Percentiles rank a stretch among this genome's conserved stretches.
phyloP scores from a whole-genome alignment of 495 filamentous ascomycete species.

The Astrothelium macrocarpum region DNA sequence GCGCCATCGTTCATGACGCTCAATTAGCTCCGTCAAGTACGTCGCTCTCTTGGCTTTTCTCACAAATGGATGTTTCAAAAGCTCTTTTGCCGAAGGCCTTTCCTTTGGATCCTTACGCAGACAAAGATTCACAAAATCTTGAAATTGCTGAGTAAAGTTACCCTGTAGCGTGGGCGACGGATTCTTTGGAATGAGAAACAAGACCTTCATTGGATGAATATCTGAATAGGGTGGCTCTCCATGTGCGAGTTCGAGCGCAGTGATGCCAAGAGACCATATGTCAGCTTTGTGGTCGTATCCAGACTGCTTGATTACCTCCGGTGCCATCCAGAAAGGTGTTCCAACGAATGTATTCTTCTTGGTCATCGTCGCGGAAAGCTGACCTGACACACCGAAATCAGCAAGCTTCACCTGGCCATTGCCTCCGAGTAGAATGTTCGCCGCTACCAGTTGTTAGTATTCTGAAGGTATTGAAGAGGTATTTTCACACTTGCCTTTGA shows the following conservation, averaged over 20 bases:
- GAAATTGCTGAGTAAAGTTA: conserved; percentile 81
- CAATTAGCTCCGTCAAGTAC: conserved; percentile 85
- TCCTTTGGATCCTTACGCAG: conserved; percentile 79
- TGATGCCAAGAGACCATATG: conserved; percentile 98
- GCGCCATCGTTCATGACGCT: conserved; percentile 79
- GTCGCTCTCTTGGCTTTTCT: conserved; percentile 81
- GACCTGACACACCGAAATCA: conserved; percentile 94
- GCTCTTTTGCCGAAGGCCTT: conserved; percentile 74
- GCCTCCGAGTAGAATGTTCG: conserved; percentile 76
- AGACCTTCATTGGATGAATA: conserved; percentile 97
- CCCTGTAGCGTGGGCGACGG: conserved; percentile 74
- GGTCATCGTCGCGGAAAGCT: conserved; percentile 98
- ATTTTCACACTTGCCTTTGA: conserved; percentile 49
- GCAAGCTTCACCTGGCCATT: conserved; percentile 94
- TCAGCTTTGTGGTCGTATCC: conserved; percentile 98
- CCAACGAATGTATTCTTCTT: conserved; percentile 99
- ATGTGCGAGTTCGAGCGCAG: conserved; percentile 82
- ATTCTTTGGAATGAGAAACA: conserved; percentile 96
- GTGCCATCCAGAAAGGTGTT: conserved; percentile 99
- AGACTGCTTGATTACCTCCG: conserved; percentile 96
- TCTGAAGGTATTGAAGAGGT: neutral
- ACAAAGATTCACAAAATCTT: conserved; percentile 86
- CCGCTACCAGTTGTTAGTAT: conserved; percentile 33
- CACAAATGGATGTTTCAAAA: conserved; percentile 84
- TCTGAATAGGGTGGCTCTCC: conserved; percentile 94